Conservation (phyloP, 805 yeast genomes). For the Clavispora vitiphila region DNA sequence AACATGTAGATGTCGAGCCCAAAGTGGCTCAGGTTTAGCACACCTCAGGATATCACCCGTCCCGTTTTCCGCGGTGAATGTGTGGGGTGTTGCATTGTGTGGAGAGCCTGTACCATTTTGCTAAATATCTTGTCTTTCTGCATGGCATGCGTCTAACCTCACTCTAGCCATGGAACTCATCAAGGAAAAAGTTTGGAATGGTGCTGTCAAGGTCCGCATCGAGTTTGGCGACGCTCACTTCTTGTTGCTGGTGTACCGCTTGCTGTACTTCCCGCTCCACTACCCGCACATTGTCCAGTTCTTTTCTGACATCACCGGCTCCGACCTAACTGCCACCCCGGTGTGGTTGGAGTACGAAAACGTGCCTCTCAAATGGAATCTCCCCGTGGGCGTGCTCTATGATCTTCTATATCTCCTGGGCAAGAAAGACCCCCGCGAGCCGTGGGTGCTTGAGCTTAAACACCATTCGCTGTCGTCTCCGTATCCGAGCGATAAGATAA, state of each 20-base stretch:
- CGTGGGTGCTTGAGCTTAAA: slow-evolving; percentile 33
- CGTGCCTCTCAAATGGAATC: slow-evolving; percentile 69
- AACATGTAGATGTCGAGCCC: no score
- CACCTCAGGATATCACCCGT: no score
- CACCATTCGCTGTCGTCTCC: slow-evolving; percentile 4
- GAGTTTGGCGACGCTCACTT: slow-evolving; percentile 18
- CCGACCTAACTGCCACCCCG: slow-evolving; percentile 10
- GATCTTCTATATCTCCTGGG: slow-evolving; percentile 47
- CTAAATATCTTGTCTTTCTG: neutral
- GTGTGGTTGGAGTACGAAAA: slow-evolving; percentile 66
- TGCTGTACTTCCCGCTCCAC: slow-evolving; percentile 48
- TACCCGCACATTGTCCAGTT: slow-evolving; percentile 32
- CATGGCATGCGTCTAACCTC: neutral
- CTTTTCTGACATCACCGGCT: slow-evolving; percentile 23
- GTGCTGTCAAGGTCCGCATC: slow-evolving; percentile 44
- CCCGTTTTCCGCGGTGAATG: neutral
- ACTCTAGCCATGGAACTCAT: slow-evolving; percentile 13
- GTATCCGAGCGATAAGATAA: slow-evolving; percentile 27
- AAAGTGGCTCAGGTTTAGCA: no score
- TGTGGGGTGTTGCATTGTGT: neutral
- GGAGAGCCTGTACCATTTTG: neutral
- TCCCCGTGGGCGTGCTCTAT: slow-evolving; percentile 66
- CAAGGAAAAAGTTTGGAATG: slow-evolving; percentile 48
- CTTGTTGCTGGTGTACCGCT: slow-evolving; percentile 31
- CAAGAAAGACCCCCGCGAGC: slow-evolving; percentile 40